Conservation (phyloP, 179 eudicot species). For the Silene coronaria region DNA sequence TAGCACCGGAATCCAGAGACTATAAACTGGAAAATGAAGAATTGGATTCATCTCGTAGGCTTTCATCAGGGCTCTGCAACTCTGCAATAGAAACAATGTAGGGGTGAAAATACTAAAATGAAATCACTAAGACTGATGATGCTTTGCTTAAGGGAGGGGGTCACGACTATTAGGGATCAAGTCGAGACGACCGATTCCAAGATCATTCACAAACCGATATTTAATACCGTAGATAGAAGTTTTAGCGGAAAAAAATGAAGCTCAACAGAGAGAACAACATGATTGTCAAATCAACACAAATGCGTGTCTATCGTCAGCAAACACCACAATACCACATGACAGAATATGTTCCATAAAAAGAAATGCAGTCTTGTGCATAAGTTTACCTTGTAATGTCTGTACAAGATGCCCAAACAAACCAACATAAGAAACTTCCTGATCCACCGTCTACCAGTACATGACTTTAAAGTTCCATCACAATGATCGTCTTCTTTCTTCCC, state of each 20-base stretch:
- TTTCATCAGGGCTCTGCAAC: constrained; percentile 56
- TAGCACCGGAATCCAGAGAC: constrained; percentile 58
- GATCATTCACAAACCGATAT: too few species aligned
- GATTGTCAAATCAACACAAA: not conserved
- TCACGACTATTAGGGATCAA: too few species aligned
- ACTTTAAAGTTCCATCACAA: constrained; percentile 15
- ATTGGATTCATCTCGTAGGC: constrained; percentile 86
- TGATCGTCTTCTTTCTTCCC: constrained; percentile 65
- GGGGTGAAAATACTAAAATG: not conserved
- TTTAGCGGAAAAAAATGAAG: too few species aligned
- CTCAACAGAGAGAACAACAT: not conserved
- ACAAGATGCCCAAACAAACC: constrained; percentile 51
- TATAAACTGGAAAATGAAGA: constrained; percentile 64
- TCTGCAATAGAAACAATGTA: constrained; percentile 40
- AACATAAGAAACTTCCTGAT: constrained; percentile 49
- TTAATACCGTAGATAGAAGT: too few species aligned
- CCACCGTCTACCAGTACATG: constrained; percentile 37
- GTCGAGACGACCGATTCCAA: too few species aligned
- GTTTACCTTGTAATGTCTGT: constrained; percentile 70
- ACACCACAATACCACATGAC: not conserved
- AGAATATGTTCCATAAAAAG: not conserved
- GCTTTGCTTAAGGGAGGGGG: too few species aligned
- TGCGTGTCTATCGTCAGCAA: too few species aligned
- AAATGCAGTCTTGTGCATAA: not conserved
- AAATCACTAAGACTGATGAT: not conserved